Conservation (phyloP, 345 rosid genomes). For the Syzygium oleosum region DNA sequence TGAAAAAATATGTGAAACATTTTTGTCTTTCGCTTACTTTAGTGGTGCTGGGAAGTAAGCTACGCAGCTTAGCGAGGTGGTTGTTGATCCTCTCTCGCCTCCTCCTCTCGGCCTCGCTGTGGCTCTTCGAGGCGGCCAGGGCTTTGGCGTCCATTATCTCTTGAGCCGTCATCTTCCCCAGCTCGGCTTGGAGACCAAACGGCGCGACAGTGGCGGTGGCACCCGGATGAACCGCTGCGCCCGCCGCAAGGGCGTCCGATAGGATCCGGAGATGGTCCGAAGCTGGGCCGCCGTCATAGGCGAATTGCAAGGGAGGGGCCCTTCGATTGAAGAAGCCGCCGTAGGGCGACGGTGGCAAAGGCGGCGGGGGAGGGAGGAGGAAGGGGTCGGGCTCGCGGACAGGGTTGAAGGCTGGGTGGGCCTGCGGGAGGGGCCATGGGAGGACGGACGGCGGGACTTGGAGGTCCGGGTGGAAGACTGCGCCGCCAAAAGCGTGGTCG, state of each 20-base stretch:
- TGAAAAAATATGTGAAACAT: neutral
- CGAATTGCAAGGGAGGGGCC: constrained; percentile 50
- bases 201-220: constrained; percentile 46
- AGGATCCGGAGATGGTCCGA: constrained; percentile 67
- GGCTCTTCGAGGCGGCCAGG: constrained; percentile 94
- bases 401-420: constrained; percentile 55
- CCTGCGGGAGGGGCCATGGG: constrained; percentile 47
- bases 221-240: constrained; percentile 42
- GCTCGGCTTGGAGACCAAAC: constrained; percentile 72
- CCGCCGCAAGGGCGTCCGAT: constrained; percentile 51
- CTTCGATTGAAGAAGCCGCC: constrained; percentile 57
- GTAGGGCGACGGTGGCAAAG: constrained; percentile 23
- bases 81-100: constrained; percentile 95
- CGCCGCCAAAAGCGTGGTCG: neutral
- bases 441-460: constrained; percentile 34
- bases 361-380: constrained; percentile 50
- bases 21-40: constrained; percentile 52
- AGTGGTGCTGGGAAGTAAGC: constrained; percentile 90
- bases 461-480: neutral
- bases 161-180: constrained; percentile 92
- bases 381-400: constrained; percentile 43
- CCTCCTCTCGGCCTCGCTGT: constrained; percentile 96
- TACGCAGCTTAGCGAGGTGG: constrained; percentile 91
- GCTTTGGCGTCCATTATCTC: constrained; percentile 99
- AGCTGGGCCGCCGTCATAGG: constrained; percentile 50